phyloP scores from a whole-genome alignment of 345 rosid genomes.

The Gossypium bickii region DNA sequence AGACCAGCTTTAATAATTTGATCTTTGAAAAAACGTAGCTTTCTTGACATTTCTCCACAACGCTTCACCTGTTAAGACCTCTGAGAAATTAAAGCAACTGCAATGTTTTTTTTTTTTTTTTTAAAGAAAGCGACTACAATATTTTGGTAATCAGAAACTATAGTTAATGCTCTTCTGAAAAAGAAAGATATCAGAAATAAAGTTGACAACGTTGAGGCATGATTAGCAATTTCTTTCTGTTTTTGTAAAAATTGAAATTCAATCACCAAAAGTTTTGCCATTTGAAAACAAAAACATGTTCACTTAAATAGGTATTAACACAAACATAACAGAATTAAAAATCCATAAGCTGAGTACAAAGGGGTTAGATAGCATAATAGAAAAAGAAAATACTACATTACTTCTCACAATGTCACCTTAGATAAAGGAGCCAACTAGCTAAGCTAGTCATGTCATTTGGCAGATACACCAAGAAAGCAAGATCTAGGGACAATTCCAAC shows the following conservation, averaged over 20 bases:
- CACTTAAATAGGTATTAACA: background rate
- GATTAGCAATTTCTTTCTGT: background rate
- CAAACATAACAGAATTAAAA: background rate
- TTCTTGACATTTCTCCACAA: constrained; percentile 96
- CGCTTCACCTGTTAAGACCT: constrained; percentile 67
- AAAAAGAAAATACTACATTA: background rate
- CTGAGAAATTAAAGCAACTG: constrained; percentile 25
- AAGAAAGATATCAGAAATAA: background rate
- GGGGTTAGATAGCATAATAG: background rate
- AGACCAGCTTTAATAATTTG: constrained; percentile 88
- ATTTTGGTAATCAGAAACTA: background rate
- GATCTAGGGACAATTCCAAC: background rate
- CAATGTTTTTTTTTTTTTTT: background rate
- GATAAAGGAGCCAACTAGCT: background rate
- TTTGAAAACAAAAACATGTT: background rate
- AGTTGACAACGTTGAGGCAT: background rate
- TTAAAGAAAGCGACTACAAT: constrained; percentile 17
- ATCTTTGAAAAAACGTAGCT: constrained; percentile 78
- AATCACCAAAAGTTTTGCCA: background rate
- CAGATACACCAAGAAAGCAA: background rate
- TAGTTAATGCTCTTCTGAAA: background rate
- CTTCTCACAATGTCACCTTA: background rate
- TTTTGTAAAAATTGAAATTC: background rate
- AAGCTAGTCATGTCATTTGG: background rate
- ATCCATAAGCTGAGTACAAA: background rate